These are phyloP conservation scores for Chenopodium suecicum DNA, from an alignment of 148 eudicot genomes.

Conservation along the genomic window DNA sequence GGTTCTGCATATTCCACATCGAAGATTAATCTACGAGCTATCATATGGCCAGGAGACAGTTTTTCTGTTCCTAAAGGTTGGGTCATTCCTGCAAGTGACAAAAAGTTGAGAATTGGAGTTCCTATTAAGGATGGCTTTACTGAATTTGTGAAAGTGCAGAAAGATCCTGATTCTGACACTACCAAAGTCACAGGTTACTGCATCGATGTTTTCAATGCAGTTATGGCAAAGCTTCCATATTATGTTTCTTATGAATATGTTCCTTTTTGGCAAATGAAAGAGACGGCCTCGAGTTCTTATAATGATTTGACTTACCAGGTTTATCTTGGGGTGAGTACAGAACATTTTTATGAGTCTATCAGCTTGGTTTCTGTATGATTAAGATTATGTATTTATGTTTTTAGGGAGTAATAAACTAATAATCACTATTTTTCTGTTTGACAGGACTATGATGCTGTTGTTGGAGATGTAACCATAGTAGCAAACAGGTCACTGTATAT, in stretches of 20 bases:
- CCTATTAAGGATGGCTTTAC: conserved; percentile 35
- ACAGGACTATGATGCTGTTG: conserved; percentile 48
- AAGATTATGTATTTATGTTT: too few species aligned
- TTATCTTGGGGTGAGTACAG: conserved; percentile 35
- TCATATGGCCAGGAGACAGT: conserved; percentile 54
- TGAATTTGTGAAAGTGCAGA: conserved; percentile 35
- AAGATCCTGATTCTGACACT: conserved; percentile 19
- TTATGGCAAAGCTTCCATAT: conserved; percentile 38
- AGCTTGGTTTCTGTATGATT: neutral
- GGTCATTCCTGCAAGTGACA: conserved; percentile 31
- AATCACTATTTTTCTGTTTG: neutral
- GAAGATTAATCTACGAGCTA: conserved; percentile 9
- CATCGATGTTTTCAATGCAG: conserved; percentile 44
- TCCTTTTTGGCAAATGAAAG: conserved; percentile 29
- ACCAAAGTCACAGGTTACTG: conserved; percentile 37
- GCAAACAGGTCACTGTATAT: conserved; percentile 37
- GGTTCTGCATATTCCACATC: conserved; percentile 11
- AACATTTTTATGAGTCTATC: neutral
- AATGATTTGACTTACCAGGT: conserved; percentile 42
- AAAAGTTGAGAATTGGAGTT: conserved; percentile 42
- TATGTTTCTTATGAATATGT: conserved; percentile 40
- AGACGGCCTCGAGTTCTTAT: conserved; percentile 30
- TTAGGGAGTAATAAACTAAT: neutral
- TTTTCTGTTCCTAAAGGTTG: conserved; percentile 33
- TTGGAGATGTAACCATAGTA: conserved; percentile 53